phyloP scores from a whole-genome alignment of 2,329 filamentous ascomycete species.

The Fusarium sp. region DNA sequence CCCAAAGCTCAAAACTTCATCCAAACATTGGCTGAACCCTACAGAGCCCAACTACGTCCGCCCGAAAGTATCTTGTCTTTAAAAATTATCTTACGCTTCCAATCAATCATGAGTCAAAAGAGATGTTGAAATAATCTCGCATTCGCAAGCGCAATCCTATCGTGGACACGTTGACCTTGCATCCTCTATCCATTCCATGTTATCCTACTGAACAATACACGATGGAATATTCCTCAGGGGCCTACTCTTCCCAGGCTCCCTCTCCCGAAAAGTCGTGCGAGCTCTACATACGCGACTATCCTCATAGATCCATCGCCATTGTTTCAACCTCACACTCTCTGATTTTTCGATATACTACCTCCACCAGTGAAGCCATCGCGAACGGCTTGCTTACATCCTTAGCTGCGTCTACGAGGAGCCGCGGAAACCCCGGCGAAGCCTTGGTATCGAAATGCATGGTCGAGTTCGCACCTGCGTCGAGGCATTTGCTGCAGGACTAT shows the following conservation, averaged over 20 bases:
- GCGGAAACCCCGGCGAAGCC: constrained; percentile 52
- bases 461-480: constrained; percentile 75
- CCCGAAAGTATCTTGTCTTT: background rate
- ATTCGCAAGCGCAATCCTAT: constrained; percentile 7
- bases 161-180: constrained; percentile 21
- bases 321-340: constrained; percentile 81
- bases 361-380: constrained; percentile 64
- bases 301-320: constrained; percentile 86
- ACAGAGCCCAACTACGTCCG: constrained; percentile 9
- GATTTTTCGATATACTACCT: constrained; percentile 80
- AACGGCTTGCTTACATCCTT: constrained; percentile 68
- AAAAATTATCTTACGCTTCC: background rate
- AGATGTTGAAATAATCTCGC: constrained; percentile 9
- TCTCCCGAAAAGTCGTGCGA: constrained; percentile 71
- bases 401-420: constrained; percentile 55
- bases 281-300: constrained; percentile 85
- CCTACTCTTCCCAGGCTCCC: constrained; percentile 57
- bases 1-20: constrained; percentile 33
- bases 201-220: constrained; percentile 35
- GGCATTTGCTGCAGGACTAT: constrained; percentile 77
- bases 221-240: constrained; percentile 59
- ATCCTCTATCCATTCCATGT: background rate
- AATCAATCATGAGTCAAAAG: constrained; percentile 15
- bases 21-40: constrained; percentile 14
- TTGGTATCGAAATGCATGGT: constrained; percentile 78